These are phyloP conservation scores for Cladophialophora immunda DNA, from an alignment of 2,329 filamentous ascomycete species.

Conservation along the genomic window DNA sequence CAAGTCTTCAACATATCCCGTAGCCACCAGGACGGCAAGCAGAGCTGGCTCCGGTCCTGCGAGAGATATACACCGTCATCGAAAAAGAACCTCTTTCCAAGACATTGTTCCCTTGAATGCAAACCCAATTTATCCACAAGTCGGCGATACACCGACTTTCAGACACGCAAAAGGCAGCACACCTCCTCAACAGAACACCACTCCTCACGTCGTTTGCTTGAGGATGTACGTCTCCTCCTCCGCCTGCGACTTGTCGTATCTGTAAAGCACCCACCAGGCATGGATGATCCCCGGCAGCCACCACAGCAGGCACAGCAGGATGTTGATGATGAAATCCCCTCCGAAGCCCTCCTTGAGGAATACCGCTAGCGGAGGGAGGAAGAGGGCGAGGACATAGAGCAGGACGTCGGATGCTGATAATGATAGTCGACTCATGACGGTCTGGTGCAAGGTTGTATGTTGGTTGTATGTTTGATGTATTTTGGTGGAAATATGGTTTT, in stretches of 20 bases:
- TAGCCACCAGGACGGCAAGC: background rate
- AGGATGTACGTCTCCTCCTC: background rate
- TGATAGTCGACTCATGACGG: background rate
- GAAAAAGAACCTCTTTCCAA: background rate
- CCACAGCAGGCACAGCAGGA: constrained; percentile 79
- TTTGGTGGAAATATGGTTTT: background rate
- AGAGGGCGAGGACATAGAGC: constrained; percentile 73
- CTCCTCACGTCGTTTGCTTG: background rate
- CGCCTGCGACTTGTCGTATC: background rate
- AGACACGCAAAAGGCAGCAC: background rate
- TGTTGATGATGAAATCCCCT: constrained; percentile 88
- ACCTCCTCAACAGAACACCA: background rate
- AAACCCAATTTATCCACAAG: background rate
- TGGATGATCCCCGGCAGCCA: constrained; percentile 83
- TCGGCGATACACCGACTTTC: background rate
- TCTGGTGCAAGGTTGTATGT: background rate
- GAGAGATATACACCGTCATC: background rate
- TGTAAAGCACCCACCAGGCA: constrained; percentile 25
- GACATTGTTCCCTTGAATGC: background rate
- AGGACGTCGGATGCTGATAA: constrained; percentile 21
- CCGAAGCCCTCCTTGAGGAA: constrained; percentile 91
- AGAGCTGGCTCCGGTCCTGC: background rate
- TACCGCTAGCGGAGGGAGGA: constrained; percentile 88
- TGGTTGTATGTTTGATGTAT: background rate
- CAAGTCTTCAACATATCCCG: background rate